Percentiles rank a stretch among this genome's conserved stretches.
phyloP scores from a whole-genome alignment of 805 yeast species.

The Metschnikowia kofuensis region DNA sequence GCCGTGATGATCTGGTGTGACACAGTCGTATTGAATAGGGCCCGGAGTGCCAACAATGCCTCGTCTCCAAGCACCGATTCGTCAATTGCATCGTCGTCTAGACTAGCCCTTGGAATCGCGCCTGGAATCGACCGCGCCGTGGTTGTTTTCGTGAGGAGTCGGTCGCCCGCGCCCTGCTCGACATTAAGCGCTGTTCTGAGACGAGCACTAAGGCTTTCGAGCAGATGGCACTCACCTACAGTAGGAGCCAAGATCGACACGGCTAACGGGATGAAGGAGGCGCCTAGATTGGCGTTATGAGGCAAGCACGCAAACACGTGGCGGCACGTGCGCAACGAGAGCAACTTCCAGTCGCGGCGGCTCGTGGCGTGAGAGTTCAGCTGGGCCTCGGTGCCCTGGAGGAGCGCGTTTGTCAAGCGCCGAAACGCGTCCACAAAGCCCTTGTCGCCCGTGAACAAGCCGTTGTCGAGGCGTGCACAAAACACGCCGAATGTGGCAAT shows the following conservation, averaged over 20 bases:
- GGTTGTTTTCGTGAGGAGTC: constrained; percentile 25
- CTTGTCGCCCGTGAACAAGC: constrained; percentile 63
- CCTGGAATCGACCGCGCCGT: constrained; percentile 20
- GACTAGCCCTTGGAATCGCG: constrained; percentile 15
- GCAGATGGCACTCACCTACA: constrained; percentile 22
- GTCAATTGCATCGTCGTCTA: constrained; percentile 36
- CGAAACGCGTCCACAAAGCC: constrained; percentile 49
- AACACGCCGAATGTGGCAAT: constrained; percentile 45
- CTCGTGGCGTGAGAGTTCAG: constrained; percentile 24
- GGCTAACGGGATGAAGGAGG: constrained; percentile 29
- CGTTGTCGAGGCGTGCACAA: constrained; percentile 47
- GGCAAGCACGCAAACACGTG: constrained; percentile 39
- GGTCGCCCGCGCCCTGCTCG: constrained; percentile 28
- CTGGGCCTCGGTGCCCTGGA: constrained; percentile 15
- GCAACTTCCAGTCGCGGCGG: constrained; percentile 44
- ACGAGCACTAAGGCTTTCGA: constrained; percentile 21
- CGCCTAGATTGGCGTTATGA: constrained; percentile 28
- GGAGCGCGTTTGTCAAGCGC: constrained; percentile 18
- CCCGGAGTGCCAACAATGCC: constrained; percentile 48
- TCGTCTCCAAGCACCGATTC: constrained; percentile 44
- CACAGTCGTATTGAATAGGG: constrained; percentile 62
- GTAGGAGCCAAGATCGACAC: constrained; percentile 39
- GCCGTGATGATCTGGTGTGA: constrained; percentile 58
- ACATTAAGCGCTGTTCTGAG: constrained; percentile 27
- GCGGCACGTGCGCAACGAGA: constrained; percentile 40